A percentile compares a stretch with the other conserved stretches of the same genome.
Evolutionary conservation across 768 basidiomycete species (phyloP).

Genomic region (Leccinellum rugosiceps): DNA sequence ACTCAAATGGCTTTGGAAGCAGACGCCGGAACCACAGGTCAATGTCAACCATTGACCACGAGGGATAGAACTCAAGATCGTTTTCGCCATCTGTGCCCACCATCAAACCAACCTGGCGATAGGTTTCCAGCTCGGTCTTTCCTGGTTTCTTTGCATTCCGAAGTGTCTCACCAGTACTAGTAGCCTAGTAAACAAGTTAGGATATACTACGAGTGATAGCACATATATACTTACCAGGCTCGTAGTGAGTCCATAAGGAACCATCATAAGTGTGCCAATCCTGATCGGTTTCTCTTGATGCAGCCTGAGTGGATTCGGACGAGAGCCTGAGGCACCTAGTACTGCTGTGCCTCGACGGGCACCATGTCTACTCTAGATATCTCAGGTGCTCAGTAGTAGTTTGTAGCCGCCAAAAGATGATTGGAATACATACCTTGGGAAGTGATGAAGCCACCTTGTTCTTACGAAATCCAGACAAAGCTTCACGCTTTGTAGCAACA

Average conservation of each 20-base stretch:
- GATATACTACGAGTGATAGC: background rate
- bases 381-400: background rate
- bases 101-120: background rate
- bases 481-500: background rate
- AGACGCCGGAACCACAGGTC: background rate
- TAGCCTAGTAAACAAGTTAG: background rate
- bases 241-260: background rate
- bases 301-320: background rate
- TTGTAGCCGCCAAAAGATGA: background rate
- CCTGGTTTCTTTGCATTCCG: background rate
- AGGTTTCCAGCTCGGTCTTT: background rate
- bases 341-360: background rate
- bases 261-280: slow-evolving; percentile 2
- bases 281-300: slow-evolving; percentile 2
- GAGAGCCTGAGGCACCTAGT: too few relatives aligned
- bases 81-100: background rate
- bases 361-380: background rate
- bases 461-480: background rate
- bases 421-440: background rate
- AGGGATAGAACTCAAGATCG: background rate
- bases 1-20: slow-evolving; percentile 5
- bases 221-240: background rate
- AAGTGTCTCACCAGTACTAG: background rate
- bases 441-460: background rate
- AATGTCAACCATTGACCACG: slow-evolving; percentile 1